These are phyloP conservation scores for Thecaphora thlaspeos DNA, from an alignment of 1,284 basidiomycete genomes.

Conservation along the genomic window DNA sequence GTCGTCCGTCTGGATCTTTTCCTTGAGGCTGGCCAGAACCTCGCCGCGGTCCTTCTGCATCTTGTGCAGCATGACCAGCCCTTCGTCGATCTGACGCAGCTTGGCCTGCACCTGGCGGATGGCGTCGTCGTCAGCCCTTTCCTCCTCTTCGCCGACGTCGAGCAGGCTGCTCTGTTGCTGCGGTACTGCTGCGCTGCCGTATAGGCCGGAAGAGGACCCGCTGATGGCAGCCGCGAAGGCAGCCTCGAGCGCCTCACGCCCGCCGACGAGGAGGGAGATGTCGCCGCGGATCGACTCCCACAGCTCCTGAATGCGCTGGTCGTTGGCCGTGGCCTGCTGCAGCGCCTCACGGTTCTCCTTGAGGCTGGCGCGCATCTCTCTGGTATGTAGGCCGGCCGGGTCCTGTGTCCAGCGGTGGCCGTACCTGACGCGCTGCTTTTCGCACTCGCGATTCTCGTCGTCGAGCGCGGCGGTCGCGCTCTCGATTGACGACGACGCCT, in stretches of 20 bases:
- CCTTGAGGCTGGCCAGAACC: slow-evolving; percentile 87
- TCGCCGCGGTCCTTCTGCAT: slow-evolving; percentile 70
- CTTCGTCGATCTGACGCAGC: slow-evolving; percentile 37
- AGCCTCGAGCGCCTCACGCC: slow-evolving; percentile 66
- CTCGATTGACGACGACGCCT: slow-evolving; percentile 30
- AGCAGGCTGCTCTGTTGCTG: slow-evolving; percentile 16
- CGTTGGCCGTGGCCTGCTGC: slow-evolving; percentile 74
- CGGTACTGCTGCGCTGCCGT: slow-evolving; percentile 5
- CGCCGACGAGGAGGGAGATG: slow-evolving; percentile 66
- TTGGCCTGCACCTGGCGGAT: slow-evolving; percentile 23
- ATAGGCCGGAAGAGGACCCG: slow-evolving; percentile 17
- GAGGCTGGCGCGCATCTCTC: slow-evolving; percentile 73
- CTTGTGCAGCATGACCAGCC: slow-evolving; percentile 40
- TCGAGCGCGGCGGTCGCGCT: slow-evolving; percentile 38
- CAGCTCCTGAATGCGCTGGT: slow-evolving; percentile 71
- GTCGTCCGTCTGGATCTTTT: slow-evolving; percentile 94
- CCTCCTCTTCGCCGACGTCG: slow-evolving; percentile 38
- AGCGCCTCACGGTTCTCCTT: slow-evolving; percentile 75
- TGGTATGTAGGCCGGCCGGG: slow-evolving; percentile 68
- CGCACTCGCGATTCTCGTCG: slow-evolving; percentile 59
- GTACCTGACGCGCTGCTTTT: slow-evolving; percentile 67
- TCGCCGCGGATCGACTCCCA: slow-evolving; percentile 75
- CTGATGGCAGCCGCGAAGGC: slow-evolving; percentile 66
- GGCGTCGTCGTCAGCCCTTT: slow-evolving; percentile 22
- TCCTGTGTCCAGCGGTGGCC: slow-evolving; percentile 84